A percentile compares a stretch with the other conserved stretches of the same genome.
These are phyloP conservation scores for Blastomyces silverae DNA, from an alignment of 2,329 filamentous ascomycete species.

Conservation along the genomic window DNA sequence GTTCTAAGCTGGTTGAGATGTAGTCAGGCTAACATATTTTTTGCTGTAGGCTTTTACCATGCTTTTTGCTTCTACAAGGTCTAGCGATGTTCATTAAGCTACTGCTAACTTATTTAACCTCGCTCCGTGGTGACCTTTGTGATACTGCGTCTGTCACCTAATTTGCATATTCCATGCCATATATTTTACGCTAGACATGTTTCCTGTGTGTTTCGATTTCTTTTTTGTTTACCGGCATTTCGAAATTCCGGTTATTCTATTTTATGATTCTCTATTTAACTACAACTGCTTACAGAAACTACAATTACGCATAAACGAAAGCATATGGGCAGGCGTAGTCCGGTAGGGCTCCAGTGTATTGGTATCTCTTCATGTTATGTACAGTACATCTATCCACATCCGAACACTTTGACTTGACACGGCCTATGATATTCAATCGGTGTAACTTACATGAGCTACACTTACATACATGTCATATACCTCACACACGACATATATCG, in stretches of 20 bases:
- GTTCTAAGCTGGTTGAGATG: neutral
- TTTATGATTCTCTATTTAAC: neutral
- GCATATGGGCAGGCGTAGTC: neutral
- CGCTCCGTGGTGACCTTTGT: neutral
- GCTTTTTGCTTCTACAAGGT: constrained; percentile 98
- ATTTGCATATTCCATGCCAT: neutral
- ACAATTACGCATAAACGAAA: neutral
- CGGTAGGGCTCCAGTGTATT: neutral
- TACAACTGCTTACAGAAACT: neutral
- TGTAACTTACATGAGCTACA: too few relatives aligned
- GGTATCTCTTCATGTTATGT: neutral
- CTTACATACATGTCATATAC: too few relatives aligned
- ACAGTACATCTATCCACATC: neutral
- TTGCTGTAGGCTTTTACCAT: constrained; percentile 64
- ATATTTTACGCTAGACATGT: neutral
- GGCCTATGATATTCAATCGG: neutral
- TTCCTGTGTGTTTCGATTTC: neutral
- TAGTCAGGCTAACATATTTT: neutral
- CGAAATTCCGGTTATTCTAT: neutral
- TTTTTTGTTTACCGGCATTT: neutral
- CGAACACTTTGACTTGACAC: neutral
- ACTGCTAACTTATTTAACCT: neutral
- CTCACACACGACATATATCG: too few relatives aligned
- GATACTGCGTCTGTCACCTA: neutral
- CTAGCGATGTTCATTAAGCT: constrained; percentile 36